Percentiles rank a stretch among this genome's conserved stretches.
Conservation (phyloP, 129 eudicot genomes). For the Arctium lappa region DNA sequence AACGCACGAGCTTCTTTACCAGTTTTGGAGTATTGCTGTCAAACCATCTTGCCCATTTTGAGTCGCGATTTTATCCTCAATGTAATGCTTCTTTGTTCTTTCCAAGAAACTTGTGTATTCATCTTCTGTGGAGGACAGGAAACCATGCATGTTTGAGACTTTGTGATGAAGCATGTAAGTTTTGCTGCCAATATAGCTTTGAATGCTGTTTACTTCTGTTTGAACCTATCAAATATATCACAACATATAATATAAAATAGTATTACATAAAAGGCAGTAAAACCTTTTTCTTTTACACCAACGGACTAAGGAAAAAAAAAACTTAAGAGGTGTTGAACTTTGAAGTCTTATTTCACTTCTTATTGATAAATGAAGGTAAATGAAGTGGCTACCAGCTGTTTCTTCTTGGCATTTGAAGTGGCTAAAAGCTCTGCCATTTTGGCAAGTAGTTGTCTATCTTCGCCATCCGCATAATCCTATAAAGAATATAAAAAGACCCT, state of each 20-base stretch:
- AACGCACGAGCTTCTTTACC: constrained; percentile 29
- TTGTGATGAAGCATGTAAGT: constrained; percentile 34
- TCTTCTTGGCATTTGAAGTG: constrained; percentile 58
- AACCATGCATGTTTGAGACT: constrained; percentile 33
- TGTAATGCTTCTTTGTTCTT: constrained; percentile 39
- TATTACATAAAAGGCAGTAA: not conserved
- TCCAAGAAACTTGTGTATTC: constrained; percentile 43
- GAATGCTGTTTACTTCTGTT: constrained; percentile 45
- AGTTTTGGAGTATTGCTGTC: constrained; percentile 31
- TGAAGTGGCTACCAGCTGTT: constrained; percentile 44
- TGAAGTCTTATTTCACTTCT: not conserved
- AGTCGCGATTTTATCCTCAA: constrained; percentile 38
- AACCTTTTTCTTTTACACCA: not conserved
- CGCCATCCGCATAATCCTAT: constrained; percentile 51
- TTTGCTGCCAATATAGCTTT: constrained; percentile 39
- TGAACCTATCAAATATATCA: constrained; percentile 43
- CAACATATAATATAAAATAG: not conserved
- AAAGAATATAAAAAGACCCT: not conserved
- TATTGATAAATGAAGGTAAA: not conserved
- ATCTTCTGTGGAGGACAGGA: constrained; percentile 35
- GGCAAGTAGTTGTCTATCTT: constrained; percentile 51
- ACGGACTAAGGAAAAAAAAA: not conserved
- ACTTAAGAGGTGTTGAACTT: not conserved
- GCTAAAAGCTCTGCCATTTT: constrained; percentile 65
- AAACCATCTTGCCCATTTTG: constrained; percentile 36